These are phyloP conservation scores for Magnolia officinalis DNA, from an alignment of 164 flowering plant species.

Conservation along the genomic window DNA sequence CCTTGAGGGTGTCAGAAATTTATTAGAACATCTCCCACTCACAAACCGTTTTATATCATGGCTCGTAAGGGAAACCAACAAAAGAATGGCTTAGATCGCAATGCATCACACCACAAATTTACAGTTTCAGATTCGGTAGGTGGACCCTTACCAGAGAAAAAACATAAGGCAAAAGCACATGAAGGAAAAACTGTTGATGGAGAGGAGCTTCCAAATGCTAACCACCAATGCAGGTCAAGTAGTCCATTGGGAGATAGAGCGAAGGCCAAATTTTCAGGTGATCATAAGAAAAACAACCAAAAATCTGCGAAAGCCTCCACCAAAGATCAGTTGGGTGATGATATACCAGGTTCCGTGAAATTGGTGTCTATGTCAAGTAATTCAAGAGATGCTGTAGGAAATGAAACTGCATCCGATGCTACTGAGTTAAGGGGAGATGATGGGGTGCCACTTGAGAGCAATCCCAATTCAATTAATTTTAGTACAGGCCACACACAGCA, in stretches of 20 bases:
- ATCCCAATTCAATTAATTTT: slow-evolving; percentile 10
- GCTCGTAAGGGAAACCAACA: slow-evolving; percentile 64
- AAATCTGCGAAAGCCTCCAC: slow-evolving; percentile 23
- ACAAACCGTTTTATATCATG: slow-evolving; percentile 29
- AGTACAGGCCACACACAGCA: slow-evolving; percentile 17
- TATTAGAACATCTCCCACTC: slow-evolving; percentile 4
- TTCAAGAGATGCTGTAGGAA: slow-evolving; percentile 19
- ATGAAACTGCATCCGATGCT: slow-evolving; percentile 20
- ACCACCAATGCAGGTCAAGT: slow-evolving; percentile 15
- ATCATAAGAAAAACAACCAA: slow-evolving; percentile 34
- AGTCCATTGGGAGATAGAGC: slow-evolving; percentile 15
- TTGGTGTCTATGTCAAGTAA: slow-evolving; percentile 15
- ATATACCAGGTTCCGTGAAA: slow-evolving; percentile 20
- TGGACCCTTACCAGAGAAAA: slow-evolving; percentile 23
- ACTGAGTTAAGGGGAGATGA: slow-evolving; percentile 24
- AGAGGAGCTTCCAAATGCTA: slow-evolving; percentile 37
- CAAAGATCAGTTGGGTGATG: slow-evolving; percentile 32
- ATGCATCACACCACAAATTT: slow-evolving; percentile 34
- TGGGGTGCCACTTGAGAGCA: slow-evolving; percentile 13
- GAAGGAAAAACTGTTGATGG: slow-evolving; percentile 29
- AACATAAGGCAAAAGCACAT: slow-evolving; percentile 24
- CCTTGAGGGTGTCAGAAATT: background rate
- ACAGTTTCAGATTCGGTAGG: slow-evolving; percentile 35
- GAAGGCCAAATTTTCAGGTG: slow-evolving; percentile 20
- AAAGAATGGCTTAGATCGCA: slow-evolving; percentile 51